Base-by-base conservation (phyloP, 306 rosid species). In the Echinosophora koreensis region DNA sequence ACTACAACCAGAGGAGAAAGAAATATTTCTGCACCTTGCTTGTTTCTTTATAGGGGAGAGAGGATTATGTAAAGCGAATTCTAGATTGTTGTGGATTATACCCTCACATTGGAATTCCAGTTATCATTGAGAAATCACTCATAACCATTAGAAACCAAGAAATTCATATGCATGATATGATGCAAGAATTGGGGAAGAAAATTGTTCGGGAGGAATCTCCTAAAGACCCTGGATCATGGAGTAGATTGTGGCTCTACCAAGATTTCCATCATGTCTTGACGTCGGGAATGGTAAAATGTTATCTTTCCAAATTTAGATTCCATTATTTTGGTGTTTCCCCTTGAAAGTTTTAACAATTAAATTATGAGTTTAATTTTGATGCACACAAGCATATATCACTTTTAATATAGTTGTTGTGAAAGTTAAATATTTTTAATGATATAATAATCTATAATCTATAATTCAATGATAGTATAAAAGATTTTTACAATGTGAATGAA, bases 161-260 rank as follows among this genome's bases (percentile, higher is more conserved):
- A 11, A 50, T 69, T 50, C 16, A 69, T 32, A 69, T 51, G 61
- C 74, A 69, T 69, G 4, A 18, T 0, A 22, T 44, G 57, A 27
- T 27, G 13, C 72, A 8, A 46, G 56, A 8, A 49, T 2, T 32
- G 28, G 60, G 38, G 1, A 8, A 10, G 38, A 37, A 55, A 17
- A 55, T 71, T 37, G 2, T 71, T 17, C 13, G 17, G 28, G 18
- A 6, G 7, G 3, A 5, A 38, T 38, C 1, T 27, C 39, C 14
- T 3, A 0, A 2, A 8, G 11, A 44, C 1, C 58, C 8, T 22
- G 42, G 10, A 41, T 1, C 10, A 12, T 4, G 16, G 41, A 27
- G 69, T n/a, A 62, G 78, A n/a, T 30, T 73, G 4, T 59, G 41
- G 34, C 57, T 7, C 15, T 42, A 28, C 1, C 3, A 17, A 4